phyloP scores from a whole-genome alignment of 495 filamentous ascomycete species.

The Aspergillus bridgeri region DNA sequence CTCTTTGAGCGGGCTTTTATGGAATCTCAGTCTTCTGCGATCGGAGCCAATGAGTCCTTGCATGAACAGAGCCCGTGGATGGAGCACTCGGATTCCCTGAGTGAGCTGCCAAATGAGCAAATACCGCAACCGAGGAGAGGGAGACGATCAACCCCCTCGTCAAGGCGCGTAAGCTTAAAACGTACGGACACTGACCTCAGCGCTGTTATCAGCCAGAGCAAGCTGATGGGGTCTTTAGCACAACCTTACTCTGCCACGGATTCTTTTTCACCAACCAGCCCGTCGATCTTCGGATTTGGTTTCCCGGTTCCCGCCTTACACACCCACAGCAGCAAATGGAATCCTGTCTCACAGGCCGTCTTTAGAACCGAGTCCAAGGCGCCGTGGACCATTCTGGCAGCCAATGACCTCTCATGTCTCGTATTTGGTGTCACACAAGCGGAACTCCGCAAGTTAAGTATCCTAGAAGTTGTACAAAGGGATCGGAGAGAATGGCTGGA shows the following conservation, averaged over 20 bases:
- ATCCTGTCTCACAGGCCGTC: slow-evolving; percentile 89
- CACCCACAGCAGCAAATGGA: slow-evolving; percentile 85
- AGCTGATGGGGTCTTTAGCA: slow-evolving; percentile 83
- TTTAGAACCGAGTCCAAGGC: slow-evolving; percentile 86
- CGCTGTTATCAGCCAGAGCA: slow-evolving; percentile 67
- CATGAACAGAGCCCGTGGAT: slow-evolving; percentile 15
- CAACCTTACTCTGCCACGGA: slow-evolving; percentile 68
- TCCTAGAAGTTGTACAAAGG: slow-evolving; percentile 87
- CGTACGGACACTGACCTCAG: slow-evolving; percentile 83
- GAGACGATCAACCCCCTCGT: slow-evolving; percentile 37
- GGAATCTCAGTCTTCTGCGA: slow-evolving; percentile 31
- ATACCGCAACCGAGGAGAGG: slow-evolving; percentile 31
- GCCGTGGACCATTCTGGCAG: slow-evolving; percentile 93
- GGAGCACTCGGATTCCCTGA: slow-evolving; percentile 27
- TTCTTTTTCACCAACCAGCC: slow-evolving; percentile 41
- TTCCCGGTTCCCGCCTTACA: slow-evolving; percentile 56
- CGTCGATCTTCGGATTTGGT: slow-evolving; percentile 33
- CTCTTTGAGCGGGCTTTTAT: slow-evolving; percentile 76
- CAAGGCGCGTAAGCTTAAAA: slow-evolving; percentile 71
- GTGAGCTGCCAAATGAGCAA: slow-evolving; percentile 32
- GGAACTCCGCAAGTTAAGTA: slow-evolving; percentile 91
- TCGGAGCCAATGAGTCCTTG: slow-evolving; percentile 12
- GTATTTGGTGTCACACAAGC: slow-evolving; percentile 93
- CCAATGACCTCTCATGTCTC: slow-evolving; percentile 95
- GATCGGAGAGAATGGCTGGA: slow-evolving; percentile 89